Evolutionary conservation across 805 yeast genomes (phyloP), one percentile per base, ranked within the genome.

Genomic region (Saccharomyces eubayanus): DNA sequence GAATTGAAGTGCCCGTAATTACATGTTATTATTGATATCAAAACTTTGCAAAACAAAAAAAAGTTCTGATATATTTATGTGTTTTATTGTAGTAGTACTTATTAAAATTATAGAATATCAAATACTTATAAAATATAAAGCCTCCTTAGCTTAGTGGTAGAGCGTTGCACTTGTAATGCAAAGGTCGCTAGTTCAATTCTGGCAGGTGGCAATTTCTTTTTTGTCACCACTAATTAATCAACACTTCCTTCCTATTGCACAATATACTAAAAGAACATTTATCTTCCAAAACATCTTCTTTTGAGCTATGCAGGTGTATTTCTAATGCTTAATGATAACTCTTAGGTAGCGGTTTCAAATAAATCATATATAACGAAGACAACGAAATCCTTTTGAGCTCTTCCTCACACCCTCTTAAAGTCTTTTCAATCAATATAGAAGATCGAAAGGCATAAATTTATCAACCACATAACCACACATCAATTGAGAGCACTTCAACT

Each of bases 131-230:
- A 16, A 6, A 3, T 6, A 4, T 24, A 36, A 16, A 6, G 96
- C 96, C 96, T 80, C 83, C 81, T 88, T 89, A 88, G 96, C 96
- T 88, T 87, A 89, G 96, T 87, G 96, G 96, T 88, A 89, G 94
- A 88, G 96, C 96, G 96, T 87, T 86, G 96, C 96, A 89, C 96
- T 89, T 89, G 96, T 89, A 89, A 87, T 87, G 95, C 94, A 85
- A 85, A 85, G 92, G 90, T 86, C 92, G 89, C 89, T 84, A 85
- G 90, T 84, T 84, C 89, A 83, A 84, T 82, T 83, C 89, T 83
- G 89, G 86, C 87, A 84, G 79, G 81, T 73, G 89, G 89, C 89
- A 82, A 36, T 56, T 61, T 52, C 59, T 71, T 67, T 55, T 28
- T 4, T 28, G 30, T 4, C 24, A 24, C 24, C 24, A 24, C 24